Evolutionary conservation across 2,329 filamentous ascomycete genomes (phyloP), one percentile per base, ranked within the genome.

Genomic region (Nothophaeocryptopus gaeumannii): DNA sequence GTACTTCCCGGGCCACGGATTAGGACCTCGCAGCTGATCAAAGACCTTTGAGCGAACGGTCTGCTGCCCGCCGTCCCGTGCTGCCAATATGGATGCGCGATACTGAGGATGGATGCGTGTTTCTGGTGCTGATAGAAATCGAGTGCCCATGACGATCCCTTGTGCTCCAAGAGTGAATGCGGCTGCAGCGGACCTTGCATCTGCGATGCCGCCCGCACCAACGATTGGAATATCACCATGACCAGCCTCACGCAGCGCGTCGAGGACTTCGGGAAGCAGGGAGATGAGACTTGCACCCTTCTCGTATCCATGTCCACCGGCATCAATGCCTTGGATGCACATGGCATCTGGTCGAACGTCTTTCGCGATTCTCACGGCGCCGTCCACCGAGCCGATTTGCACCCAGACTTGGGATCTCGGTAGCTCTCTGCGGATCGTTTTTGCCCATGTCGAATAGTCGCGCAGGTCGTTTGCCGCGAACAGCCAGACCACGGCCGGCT

Each of bases 401-500:
- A 84, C 72, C 64, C 82, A 82, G 2, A 84, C 72, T 45, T 74
- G 72, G 9, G 55, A 77, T 5, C 51, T 58, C 14, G 71, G 42
- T 58, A 67, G 64, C 3, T 59, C 65, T 5, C 54, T 34, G 9
- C 70, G 63, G 8, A 64, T 62, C 8, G 59, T 59, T n/a, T 46
- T 46, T 12, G 63, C 59, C 68, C 64, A 73, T 16, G 38, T 62
- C 12, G 47, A 50, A 51, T 69, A 63, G 34, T 75, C 70, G n/a
- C 69, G 64, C 12, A 67, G 52, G 7, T 73, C 63, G 5, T 51
- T 45, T 1, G 82, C 80, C 2, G 83, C 84, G 61, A 87, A 87
- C 32, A 88, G 74, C 84, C 85, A 88, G 8, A 84, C 74, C 0
- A 81, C 83, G 1, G 76, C 78, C 1, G 83, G 83, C 0, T 67